Evolutionary conservation across 2,329 filamentous ascomycete species (phyloP).

Genomic region (Emericellopsis atlantica): DNA sequence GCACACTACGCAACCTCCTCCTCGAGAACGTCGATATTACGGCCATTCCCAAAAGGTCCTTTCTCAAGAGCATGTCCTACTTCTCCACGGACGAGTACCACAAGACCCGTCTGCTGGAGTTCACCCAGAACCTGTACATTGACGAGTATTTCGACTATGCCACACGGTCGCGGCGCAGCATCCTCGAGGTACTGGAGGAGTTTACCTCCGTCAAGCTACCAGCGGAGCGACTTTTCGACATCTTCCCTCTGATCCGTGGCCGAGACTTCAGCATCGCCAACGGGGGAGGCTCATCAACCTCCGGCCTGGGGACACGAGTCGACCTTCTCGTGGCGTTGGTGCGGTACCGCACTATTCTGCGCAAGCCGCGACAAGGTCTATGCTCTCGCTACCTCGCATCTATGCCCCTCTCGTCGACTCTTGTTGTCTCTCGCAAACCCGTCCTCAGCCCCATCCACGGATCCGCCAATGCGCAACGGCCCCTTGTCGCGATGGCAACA

Average conservation of each 20-base stretch:
- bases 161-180: constrained; percentile 76
- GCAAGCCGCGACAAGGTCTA: constrained; percentile 71
- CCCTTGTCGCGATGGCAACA: constrained; percentile 68
- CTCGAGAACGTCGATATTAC: constrained; percentile 80
- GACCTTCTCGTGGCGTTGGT: constrained; percentile 79
- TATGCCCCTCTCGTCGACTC: constrained; percentile 41
- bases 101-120: constrained; percentile 70
- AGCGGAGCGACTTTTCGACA: constrained; percentile 54
- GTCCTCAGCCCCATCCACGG: constrained; percentile 28
- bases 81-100: constrained; percentile 64
- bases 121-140: constrained; percentile 64
- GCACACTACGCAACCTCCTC: constrained; percentile 63
- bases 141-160: constrained; percentile 97
- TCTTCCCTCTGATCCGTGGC: constrained; percentile 75
- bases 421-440: constrained; percentile 48
- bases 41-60: constrained; percentile 75
- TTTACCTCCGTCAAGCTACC: constrained; percentile 78
- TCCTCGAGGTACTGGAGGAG: constrained; percentile 84
- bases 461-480: constrained; percentile 24
- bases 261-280: constrained; percentile 89
- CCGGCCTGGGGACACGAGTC: constrained; percentile 30
- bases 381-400: constrained; percentile 76
- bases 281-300: constrained; percentile 30
- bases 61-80: constrained; percentile 68
- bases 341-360: constrained; percentile 80